These are phyloP conservation scores for Salisapilia sapeloensis DNA, from an alignment of 352 stramenopile species.

Conservation along the genomic window DNA sequence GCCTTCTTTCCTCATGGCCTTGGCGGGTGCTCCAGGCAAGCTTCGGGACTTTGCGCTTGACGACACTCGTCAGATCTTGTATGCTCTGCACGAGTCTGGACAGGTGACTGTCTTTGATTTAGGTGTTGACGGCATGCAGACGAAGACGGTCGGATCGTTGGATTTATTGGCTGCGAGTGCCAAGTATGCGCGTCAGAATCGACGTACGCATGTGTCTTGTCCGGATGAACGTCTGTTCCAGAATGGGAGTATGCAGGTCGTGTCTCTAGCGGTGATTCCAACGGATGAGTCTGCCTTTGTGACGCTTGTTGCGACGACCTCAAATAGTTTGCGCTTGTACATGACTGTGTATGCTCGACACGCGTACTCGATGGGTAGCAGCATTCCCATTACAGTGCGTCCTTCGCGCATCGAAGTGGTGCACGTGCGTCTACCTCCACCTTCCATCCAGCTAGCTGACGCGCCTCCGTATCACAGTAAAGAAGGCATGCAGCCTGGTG, in stretches of 20 bases:
- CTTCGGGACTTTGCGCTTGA: slow-evolving; percentile 82
- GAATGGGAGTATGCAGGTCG: slow-evolving; percentile 37
- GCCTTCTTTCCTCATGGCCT: slow-evolving; percentile 53
- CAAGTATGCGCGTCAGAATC: slow-evolving; percentile 72
- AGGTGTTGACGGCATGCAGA: slow-evolving; percentile 24
- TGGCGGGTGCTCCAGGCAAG: slow-evolving; percentile 59
- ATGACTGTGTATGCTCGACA: slow-evolving; percentile 76
- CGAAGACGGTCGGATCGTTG: slow-evolving; percentile 42
- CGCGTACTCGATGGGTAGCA: slow-evolving; percentile 17
- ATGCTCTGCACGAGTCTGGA: slow-evolving; percentile 77
- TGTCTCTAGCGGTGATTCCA: slow-evolving; percentile 40
- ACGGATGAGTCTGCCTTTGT: slow-evolving; percentile 67
- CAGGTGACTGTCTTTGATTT: slow-evolving; percentile 67
- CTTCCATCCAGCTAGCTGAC: slow-evolving; percentile 43
- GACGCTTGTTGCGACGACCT: slow-evolving; percentile 85
- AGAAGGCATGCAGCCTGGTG: slow-evolving; percentile 74
- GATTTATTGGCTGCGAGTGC: slow-evolving; percentile 51
- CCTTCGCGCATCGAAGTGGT: slow-evolving; percentile 56
- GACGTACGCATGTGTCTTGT: slow-evolving; percentile 64
- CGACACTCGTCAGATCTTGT: slow-evolving; percentile 80
- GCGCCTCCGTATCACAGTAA: slow-evolving; percentile 72
- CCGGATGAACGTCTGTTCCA: slow-evolving; percentile 72
- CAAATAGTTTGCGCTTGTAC: slow-evolving; percentile 90
- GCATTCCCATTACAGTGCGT: slow-evolving; percentile 25
- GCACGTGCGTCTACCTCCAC: slow-evolving; percentile 66